These are phyloP conservation scores for Arabidopsis hybrid DNA, from an alignment of 441 rosid species.

Conservation along the genomic window DNA sequence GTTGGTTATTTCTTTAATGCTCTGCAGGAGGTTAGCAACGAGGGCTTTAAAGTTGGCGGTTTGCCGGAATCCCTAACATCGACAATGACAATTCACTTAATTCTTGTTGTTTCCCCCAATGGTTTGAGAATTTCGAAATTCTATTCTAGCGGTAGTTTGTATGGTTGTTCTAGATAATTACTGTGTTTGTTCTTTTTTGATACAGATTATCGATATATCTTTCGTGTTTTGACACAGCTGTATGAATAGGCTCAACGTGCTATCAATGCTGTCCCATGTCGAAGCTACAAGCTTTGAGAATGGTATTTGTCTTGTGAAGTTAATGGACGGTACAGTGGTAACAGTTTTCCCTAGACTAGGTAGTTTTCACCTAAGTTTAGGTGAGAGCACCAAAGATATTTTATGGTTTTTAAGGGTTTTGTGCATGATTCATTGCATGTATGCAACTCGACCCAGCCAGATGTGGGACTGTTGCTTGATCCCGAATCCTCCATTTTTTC, in stretches of 20 bases:
- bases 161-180: slow-evolving; percentile 6
- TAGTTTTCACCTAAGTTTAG: neutral
- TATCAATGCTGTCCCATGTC: slow-evolving; percentile 65
- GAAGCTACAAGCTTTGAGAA: slow-evolving; percentile 68
- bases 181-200: neutral
- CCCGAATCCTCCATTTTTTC: slow-evolving; percentile 83
- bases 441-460: slow-evolving; percentile 81
- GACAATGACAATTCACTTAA: slow-evolving; percentile 60
- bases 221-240: slow-evolving; percentile 67
- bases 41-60: slow-evolving; percentile 56
- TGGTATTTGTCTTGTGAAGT: slow-evolving; percentile 73
- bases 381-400: slow-evolving; percentile 14
- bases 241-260: slow-evolving; percentile 73
- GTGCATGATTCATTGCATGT: slow-evolving; percentile 82
- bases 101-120: slow-evolving; percentile 16
- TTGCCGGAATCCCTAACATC: slow-evolving; percentile 49
- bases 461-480: slow-evolving; percentile 89
- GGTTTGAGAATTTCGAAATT: slow-evolving; percentile 6
- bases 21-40: slow-evolving; percentile 80
- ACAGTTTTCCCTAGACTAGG: slow-evolving; percentile 20
- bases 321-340: slow-evolving; percentile 83
- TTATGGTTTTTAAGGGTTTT: slow-evolving; percentile 9
- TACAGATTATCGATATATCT: slow-evolving; percentile 61
- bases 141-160: neutral
- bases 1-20: slow-evolving; percentile 15